Percentiles rank a stretch among this genome's conserved stretches.
Evolutionary conservation across 345 rosid genomes (phyloP).

Genomic region (Brassica carinata): DNA sequence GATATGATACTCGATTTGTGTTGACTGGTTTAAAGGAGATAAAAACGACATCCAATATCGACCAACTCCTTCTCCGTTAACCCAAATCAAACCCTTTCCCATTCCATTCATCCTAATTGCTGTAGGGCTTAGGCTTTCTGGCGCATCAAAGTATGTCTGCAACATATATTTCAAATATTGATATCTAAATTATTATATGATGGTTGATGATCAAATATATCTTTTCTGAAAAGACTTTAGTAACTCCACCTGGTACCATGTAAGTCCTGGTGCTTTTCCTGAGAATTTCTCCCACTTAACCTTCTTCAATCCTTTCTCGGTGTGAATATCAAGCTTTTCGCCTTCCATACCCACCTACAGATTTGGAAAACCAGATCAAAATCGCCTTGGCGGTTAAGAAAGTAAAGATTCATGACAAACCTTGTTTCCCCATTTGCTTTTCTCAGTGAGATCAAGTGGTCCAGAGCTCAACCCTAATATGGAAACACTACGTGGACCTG

Average conservation of each 20-base stretch:
- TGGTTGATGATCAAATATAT: not conserved
- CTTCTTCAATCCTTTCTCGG: slow-evolving; percentile 51
- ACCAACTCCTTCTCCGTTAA: slow-evolving; percentile 82
- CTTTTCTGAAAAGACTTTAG: not conserved
- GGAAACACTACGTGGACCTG: slow-evolving; percentile 78
- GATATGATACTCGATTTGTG: slow-evolving; percentile 88
- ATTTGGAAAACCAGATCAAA: slow-evolving; percentile 10
- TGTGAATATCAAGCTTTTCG: slow-evolving; percentile 51
- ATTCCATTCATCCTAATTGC: slow-evolving; percentile 60
- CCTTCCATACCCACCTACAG: slow-evolving; percentile 73
- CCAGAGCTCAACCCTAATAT: slow-evolving; percentile 85
- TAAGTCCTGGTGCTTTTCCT: slow-evolving; percentile 49
- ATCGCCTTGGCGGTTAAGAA: not conserved
- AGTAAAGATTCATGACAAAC: slow-evolving; percentile 39
- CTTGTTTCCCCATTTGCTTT: slow-evolving; percentile 76
- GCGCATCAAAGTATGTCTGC: slow-evolving; percentile 69
- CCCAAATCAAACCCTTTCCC: slow-evolving; percentile 88
- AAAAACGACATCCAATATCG: slow-evolving; percentile 77
- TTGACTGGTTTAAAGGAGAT: slow-evolving; percentile 65
- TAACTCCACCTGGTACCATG: slow-evolving; percentile 85
- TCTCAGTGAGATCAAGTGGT: slow-evolving; percentile 64
- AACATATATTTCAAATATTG: slow-evolving; percentile 21
- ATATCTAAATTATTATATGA: not conserved
- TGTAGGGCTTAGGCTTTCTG: slow-evolving; percentile 63
- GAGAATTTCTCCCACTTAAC: slow-evolving; percentile 52